These are phyloP conservation scores for Metarhizium rileyi DNA, from an alignment of 2,329 filamentous ascomycete species.

Conservation along the genomic window DNA sequence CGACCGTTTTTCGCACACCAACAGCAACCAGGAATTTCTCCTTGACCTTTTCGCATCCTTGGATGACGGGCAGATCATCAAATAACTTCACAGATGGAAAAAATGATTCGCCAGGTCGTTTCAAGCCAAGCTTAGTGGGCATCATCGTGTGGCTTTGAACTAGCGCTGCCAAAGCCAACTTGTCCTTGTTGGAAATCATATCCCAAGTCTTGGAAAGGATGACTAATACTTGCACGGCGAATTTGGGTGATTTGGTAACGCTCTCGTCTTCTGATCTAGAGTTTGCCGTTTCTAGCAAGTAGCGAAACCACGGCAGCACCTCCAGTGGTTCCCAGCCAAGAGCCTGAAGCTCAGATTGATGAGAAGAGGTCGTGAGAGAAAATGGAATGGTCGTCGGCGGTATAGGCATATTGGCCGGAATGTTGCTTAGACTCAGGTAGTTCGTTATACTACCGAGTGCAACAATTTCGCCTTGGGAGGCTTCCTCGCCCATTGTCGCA, in stretches of 20 bases:
- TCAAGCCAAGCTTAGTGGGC: slow-evolving; percentile 88
- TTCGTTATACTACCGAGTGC: slow-evolving; percentile 65
- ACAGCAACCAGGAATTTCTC: slow-evolving; percentile 79
- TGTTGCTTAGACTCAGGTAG: slow-evolving; percentile 67
- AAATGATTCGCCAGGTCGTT: slow-evolving; percentile 73
- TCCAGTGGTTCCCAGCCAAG: slow-evolving; percentile 83
- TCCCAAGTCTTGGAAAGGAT: slow-evolving; percentile 90
- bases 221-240: slow-evolving; percentile 67
- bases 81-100: slow-evolving; percentile 92
- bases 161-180: slow-evolving; percentile 52
- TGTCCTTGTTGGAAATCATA: slow-evolving; percentile 56
- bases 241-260: slow-evolving; percentile 60
- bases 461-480: slow-evolving; percentile 59
- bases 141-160: slow-evolving; percentile 65
- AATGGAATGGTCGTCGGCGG: slow-evolving; percentile 78
- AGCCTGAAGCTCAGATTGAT: slow-evolving; percentile 58
- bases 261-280: slow-evolving; percentile 53
- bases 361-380: slow-evolving; percentile 65
- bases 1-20: slow-evolving; percentile 87
- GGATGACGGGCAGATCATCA: slow-evolving; percentile 79
- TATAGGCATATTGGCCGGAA: slow-evolving; percentile 71
- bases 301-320: slow-evolving; percentile 76
- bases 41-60: slow-evolving; percentile 68
- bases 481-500: slow-evolving; percentile 55
- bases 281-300: slow-evolving; percentile 60